phyloP scores from a whole-genome alignment of 192 early-diverging fungal species.

The Coemansia sp. region DNA sequence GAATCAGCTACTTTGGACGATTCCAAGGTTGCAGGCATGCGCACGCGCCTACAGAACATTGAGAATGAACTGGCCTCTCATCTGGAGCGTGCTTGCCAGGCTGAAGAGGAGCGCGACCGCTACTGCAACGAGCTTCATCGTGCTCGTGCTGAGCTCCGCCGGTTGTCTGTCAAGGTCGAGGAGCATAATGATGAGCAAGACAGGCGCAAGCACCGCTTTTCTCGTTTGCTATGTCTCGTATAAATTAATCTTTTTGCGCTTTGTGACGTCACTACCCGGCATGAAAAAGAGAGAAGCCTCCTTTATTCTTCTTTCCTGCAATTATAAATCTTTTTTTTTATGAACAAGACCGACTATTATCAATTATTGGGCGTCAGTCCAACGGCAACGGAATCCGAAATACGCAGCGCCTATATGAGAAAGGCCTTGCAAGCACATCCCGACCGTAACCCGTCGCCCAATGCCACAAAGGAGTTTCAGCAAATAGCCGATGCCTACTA shows the following conservation, averaged over 20 bases:
- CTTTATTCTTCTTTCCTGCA: background rate
- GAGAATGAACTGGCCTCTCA: slow-evolving; percentile 32
- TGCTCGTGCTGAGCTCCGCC: slow-evolving; percentile 38
- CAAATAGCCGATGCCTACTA: slow-evolving; percentile 78
- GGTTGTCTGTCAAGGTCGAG: slow-evolving; percentile 24
- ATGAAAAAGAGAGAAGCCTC: too few species aligned
- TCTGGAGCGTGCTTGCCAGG: slow-evolving; percentile 24
- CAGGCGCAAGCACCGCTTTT: slow-evolving; percentile 22
- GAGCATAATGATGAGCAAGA: slow-evolving; percentile 18
- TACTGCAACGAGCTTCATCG: slow-evolving; percentile 42
- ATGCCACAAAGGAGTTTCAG: slow-evolving; percentile 66
- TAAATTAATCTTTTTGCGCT: background rate
- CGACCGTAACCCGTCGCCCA: slow-evolving; percentile 59
- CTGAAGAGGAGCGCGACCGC: slow-evolving; percentile 22
- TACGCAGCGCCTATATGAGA: slow-evolving; percentile 78
- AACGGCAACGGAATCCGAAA: slow-evolving; percentile 62
- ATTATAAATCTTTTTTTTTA: background rate
- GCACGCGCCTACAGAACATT: slow-evolving; percentile 16
- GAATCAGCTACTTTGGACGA: background rate
- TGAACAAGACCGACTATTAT: slow-evolving; percentile 58
- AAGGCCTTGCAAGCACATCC: slow-evolving; percentile 70
- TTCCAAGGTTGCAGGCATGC: slow-evolving; percentile 9
- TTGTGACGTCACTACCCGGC: background rate
- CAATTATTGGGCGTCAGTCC: slow-evolving; percentile 58
- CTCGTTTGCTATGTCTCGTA: slow-evolving; percentile 44